Base-by-base conservation (phyloP, 805 yeast species). In the Hanseniaspora vineae region DNA sequence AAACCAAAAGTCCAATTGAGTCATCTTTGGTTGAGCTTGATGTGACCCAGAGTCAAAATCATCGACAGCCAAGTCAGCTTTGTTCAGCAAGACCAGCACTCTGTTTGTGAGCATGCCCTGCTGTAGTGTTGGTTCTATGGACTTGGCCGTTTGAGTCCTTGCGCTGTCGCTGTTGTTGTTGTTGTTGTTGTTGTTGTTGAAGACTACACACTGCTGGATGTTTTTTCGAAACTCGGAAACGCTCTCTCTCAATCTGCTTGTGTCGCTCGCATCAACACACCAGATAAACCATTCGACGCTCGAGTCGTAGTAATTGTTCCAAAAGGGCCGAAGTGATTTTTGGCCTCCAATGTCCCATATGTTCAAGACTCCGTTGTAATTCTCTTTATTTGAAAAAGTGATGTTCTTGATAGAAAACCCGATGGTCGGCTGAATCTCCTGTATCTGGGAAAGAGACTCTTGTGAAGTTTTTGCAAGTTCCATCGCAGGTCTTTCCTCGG, bases 341-440 rank as follows among this genome's bases (percentile, higher is more conserved):
- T 89, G 97, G 1, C 97, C 97, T 5, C 97, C 97, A 12, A 89
- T 79, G 58, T 86, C 96, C 97, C 95, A 83, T 31, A 82, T 60
- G 52, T 80, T 80, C 46, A 83, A 58, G 6, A 37, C 17, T n/a
- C 40, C 40, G 37, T 51, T 53, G 42, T 51, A 45, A 6, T 44
- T 17, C 70, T 71, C 54, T 33, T 63, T 72, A 2, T 67, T 71
- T 1, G 62, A 51, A 52, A 68, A 64, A 1, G 61, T 56, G 1
- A 84, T 56, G 1, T 89, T 77, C 44, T 76, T 73, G 52, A 89
- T 90, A 55, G 78, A 81, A 64, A 89, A 90, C 14, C 97, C 97
- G 72, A 89, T 75, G 0, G 97, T 89, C 0, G 97, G 97, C 10
- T 85, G 73, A 6, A 88, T 78, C n/a, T 67, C 67, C 8, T 23